Conservation (phyloP, 257 asterid species). For the Solanum pinnatisectum region DNA sequence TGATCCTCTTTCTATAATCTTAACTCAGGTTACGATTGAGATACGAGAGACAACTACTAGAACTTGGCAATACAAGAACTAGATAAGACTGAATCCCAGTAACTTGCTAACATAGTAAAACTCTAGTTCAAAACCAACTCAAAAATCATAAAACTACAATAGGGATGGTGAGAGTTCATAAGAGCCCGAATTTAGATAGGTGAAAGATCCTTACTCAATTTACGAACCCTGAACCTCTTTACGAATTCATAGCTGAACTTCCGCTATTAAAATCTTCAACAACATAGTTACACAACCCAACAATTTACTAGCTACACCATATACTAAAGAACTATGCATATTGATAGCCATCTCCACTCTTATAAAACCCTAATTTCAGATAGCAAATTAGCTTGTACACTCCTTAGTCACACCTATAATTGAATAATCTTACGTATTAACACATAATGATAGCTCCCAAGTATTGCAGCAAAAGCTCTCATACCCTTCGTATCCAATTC, state of each 20-base stretch:
- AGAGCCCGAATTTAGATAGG: no score
- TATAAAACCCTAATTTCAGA: not conserved
- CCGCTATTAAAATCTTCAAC: not conserved
- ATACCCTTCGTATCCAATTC: not conserved
- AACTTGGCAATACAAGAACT: not conserved
- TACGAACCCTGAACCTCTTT: no score
- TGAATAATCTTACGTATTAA: not conserved
- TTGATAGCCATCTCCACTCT: not conserved
- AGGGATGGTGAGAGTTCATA: no score
- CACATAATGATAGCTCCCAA: not conserved
- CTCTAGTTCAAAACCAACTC: not conserved
- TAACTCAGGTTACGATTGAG: not conserved
- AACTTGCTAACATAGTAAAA: not conserved
- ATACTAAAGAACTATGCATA: not conserved
- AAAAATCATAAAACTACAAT: not conserved
- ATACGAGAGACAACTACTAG: not conserved
- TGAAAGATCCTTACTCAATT: no score
- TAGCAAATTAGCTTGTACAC: not conserved
- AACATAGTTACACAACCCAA: not conserved
- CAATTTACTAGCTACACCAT: not conserved
- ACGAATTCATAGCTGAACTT: not conserved
- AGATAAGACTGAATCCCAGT: not conserved
- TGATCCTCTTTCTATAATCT: not conserved
- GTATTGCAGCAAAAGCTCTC: not conserved
- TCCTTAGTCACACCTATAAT: not conserved